These are phyloP conservation scores for Metarhizium robertsii DNA, from an alignment of 2,329 filamentous ascomycete species.

Conservation along the genomic window DNA sequence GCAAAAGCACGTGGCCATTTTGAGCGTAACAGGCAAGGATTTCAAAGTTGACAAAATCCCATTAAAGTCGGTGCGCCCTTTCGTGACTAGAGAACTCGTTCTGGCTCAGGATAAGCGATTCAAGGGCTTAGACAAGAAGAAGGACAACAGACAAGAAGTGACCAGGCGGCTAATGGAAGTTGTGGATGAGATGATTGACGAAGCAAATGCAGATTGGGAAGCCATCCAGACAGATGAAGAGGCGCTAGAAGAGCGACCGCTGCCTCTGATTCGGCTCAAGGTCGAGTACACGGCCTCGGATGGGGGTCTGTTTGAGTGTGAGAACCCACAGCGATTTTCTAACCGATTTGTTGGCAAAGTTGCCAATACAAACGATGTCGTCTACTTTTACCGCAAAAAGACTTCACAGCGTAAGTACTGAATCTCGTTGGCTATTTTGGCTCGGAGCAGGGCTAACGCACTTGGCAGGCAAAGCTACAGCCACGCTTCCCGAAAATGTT, in stretches of 20 bases:
- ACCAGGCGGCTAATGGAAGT: constrained; percentile 67
- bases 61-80: constrained; percentile 82
- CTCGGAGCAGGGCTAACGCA: constrained; percentile 5
- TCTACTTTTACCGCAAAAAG: constrained; percentile 90
- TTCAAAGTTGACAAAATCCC: constrained; percentile 75
- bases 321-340: constrained; percentile 94
- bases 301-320: constrained; percentile 77
- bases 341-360: constrained; percentile 86
- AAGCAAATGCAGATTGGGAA: constrained; percentile 75
- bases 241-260: constrained; percentile 51
- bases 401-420: constrained; percentile 30
- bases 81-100: constrained; percentile 75
- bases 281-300: constrained; percentile 85
- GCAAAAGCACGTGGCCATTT: constrained; percentile 79
- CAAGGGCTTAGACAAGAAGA: constrained; percentile 66
- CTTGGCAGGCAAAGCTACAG: constrained; percentile 20
- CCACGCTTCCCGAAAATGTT: constrained; percentile 53
- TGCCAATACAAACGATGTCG: constrained; percentile 87
- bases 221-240: constrained; percentile 61
- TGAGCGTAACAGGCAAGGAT: constrained; percentile 74
- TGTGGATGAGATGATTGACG: constrained; percentile 77
- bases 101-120: constrained; percentile 69
- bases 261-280: constrained; percentile 79
- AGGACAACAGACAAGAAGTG: constrained; percentile 74
- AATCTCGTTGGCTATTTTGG: accelerated